Base-by-base conservation (phyloP, 306 rosid species). In the Lithocarpus polystachyus region DNA sequence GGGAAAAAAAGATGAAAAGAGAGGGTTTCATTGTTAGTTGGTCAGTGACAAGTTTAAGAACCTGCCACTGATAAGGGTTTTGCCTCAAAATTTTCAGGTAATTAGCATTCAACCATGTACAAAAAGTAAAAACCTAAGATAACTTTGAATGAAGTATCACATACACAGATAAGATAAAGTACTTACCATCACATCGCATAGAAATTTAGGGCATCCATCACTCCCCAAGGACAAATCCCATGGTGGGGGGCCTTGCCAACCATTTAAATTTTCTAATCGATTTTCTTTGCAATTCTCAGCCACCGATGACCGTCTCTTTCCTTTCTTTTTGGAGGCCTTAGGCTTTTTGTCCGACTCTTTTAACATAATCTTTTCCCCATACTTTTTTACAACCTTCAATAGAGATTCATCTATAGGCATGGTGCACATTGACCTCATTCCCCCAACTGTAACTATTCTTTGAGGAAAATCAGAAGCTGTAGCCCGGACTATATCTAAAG, bases 161-260 rank as follows among this genome's bases (percentile, higher is more conserved):
- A 35, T 73, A 80, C 61, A 52, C n/a, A 64, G 55, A 79, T 74
- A n/a, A 68, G 82, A 69, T 64, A 35, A 22, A 64, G 51, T 67
- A 35, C 82, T 82, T 87, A 94, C 99, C 97, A 94, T 94, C 67
- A 91, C 95, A 67, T 92, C 98, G 56, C 98, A 94, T 28, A 94
- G 84, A 88, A 94, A 92, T 87, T 89, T 89, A 35, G 98, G 97
- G 83, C 62, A 77, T 82, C 97, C 98, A 86, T 92, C 86, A 33
- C 93, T 97, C 24, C 97, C 95, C 40, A 85, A 53, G 19, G 89
- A 82, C 48, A 81, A 81, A 81, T 92, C 97, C 97, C 95, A 94
- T 68, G 95, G 93, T 33, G 90, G 81, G 4, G 82, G 88, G 20
- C 94, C 97, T 75, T 74, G 87, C 94, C 92, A 89, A 62, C 86